Evolutionary conservation across 2,329 filamentous ascomycete species (phyloP).

Genomic region (Talaromyces sp.): DNA sequence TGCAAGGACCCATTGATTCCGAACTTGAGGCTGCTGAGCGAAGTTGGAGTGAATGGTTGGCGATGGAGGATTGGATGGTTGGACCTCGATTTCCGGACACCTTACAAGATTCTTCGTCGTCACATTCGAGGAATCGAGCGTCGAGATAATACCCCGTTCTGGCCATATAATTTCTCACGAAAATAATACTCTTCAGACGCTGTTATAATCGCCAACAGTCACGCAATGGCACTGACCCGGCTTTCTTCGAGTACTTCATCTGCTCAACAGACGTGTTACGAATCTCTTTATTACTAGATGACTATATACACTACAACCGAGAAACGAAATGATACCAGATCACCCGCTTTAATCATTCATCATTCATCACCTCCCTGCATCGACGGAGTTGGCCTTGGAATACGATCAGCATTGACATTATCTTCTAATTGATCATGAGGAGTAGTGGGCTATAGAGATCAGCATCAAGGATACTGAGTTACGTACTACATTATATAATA

Average conservation of each 20-base stretch:
- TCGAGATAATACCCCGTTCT: conserved; percentile 21
- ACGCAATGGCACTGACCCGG: no score
- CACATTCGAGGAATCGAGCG: conserved; percentile 30
- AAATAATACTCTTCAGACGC: neutral
- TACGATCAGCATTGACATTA: neutral
- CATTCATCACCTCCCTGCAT: neutral
- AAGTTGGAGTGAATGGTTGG: conserved; percentile 89
- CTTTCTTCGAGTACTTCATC: no score
- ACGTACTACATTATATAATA: neutral
- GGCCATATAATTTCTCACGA: neutral
- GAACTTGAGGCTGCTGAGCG: conserved; percentile 80
- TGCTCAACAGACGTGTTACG: neutral
- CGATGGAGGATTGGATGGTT: conserved; percentile 99
- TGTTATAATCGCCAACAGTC: neutral
- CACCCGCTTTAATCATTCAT: neutral
- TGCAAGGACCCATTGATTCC: conserved; percentile 68
- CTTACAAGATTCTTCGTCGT: conserved; percentile 35
- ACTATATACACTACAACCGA: neutral
- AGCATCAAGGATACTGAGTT: neutral
- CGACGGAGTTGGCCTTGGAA: neutral
- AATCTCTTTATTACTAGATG: conserved; percentile 3
- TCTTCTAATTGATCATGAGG: neutral
- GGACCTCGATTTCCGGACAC: conserved; percentile 65
- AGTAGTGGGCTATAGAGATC: neutral
- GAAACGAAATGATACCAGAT: conserved; percentile 5